Evolutionary conservation across 306 rosid species (phyloP).

Genomic region (Cyclanthera cordifolia): DNA sequence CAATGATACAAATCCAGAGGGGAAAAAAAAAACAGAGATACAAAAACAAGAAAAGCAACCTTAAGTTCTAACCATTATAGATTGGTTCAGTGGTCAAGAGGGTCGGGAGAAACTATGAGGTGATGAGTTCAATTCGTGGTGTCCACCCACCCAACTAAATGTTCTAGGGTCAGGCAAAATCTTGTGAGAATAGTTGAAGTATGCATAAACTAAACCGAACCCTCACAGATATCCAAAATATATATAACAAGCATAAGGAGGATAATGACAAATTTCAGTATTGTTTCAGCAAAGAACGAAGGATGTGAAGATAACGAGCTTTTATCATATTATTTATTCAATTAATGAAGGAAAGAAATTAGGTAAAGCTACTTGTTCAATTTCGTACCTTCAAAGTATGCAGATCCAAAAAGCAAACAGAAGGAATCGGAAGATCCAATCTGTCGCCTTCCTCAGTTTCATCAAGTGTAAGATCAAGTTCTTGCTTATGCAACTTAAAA

Average conservation of each 20-base stretch:
- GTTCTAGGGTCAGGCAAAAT: too few species aligned
- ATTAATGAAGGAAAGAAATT: neutral
- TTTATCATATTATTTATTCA: neutral
- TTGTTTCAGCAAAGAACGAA: neutral
- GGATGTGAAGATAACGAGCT: neutral
- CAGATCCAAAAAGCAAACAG: constrained; percentile 83
- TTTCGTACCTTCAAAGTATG: constrained; percentile 69
- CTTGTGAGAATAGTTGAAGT: too few species aligned
- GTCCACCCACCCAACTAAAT: too few species aligned
- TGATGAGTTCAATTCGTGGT: too few species aligned
- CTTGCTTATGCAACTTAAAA: constrained; percentile 30
- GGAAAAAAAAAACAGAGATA: too few species aligned
- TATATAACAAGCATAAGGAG: neutral
- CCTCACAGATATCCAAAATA: neutral
- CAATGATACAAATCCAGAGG: too few species aligned
- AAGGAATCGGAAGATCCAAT: constrained; percentile 58
- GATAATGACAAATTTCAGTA: too few species aligned
- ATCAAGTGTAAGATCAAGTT: constrained; percentile 29
- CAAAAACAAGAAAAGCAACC: too few species aligned
- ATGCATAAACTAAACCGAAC: too few species aligned
- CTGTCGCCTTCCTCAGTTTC: constrained; percentile 31
- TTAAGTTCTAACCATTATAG: neutral
- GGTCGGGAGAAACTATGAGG: too few species aligned
- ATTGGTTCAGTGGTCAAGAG: too few species aligned
- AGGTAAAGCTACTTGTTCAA: constrained; percentile 1